Evolutionary conservation across 2,329 filamentous ascomycete genomes (phyloP), one percentile per base, ranked within the genome.

Genomic region (Clonostachys byssicola): DNA sequence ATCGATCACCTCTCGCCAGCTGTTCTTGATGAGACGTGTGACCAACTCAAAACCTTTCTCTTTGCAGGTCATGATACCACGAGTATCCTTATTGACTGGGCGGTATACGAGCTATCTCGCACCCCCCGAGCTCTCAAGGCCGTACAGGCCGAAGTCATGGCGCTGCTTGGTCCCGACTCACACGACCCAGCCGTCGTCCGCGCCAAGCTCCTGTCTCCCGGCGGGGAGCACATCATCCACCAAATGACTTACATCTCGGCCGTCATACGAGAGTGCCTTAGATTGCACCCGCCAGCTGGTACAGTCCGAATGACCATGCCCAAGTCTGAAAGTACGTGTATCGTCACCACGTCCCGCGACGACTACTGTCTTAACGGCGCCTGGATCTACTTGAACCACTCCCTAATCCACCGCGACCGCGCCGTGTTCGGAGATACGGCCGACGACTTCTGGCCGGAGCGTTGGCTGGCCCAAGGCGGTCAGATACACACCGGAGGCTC

Each of bases 41-140:
- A 96, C 66, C 91, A 96, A 65, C 74, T 96, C 43, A 78, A 94
- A 14, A 84, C 86, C 40, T 80, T 96, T 12, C 78, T 96, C 4
- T 78, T 96, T 14, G 92, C 92, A 2, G 91, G 89, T 12, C 80
- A 88, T 38, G 92, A 96, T 65, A 96, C 92, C 13, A 96, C 92
- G 0, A 91, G 91, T 33, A 80, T 77, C 13, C 90, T 88, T 0
- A 75, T 96, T 1, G 87, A 84, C 0, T 96, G 90, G 86, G 75
- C 81, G 35, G 75, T 96, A 49, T 95, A 94, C 65, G 89, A 96
- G 65, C 76, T 96, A 3, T 80, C 85, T 36, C 81, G 83, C 14
- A 77, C 89, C 54, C 89, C 90, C 0, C 70, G 80, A 3, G 75
- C 81, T 3, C 79, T 90, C 5, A 63, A 71, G 45, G 88, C 83